Evolutionary conservation across 1,284 basidiomycete genomes (phyloP).

Genomic region (Vanrija pseudolonga): DNA sequence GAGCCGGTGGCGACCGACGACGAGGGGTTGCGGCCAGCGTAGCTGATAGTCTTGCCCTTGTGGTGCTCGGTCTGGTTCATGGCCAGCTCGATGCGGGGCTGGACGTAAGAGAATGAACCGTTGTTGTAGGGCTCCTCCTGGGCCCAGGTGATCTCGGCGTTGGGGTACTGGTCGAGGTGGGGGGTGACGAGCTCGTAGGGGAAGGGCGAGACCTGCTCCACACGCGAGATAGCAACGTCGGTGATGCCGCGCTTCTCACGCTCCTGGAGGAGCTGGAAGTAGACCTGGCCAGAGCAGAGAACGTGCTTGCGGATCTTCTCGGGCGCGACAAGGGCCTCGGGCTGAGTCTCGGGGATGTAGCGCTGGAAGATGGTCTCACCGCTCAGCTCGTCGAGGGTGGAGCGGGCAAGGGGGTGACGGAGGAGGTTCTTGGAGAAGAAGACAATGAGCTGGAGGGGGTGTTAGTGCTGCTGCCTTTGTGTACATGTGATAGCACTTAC

Average conservation of each 20-base stretch:
- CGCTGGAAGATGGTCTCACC: slow-evolving; percentile 88
- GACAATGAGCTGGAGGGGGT: slow-evolving; percentile 59
- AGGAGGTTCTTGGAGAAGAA: slow-evolving; percentile 97
- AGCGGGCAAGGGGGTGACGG: slow-evolving; percentile 88
- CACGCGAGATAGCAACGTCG: slow-evolving; percentile 86
- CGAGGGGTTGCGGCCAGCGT: slow-evolving; percentile 81
- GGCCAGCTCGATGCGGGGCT: slow-evolving; percentile 74
- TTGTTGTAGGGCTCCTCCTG: slow-evolving; percentile 86
- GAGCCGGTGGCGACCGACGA: slow-evolving; percentile 59
- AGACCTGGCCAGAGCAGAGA: slow-evolving; percentile 88
- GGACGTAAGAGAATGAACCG: slow-evolving; percentile 82
- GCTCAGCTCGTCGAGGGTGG: slow-evolving; percentile 79
- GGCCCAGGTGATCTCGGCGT: slow-evolving; percentile 86
- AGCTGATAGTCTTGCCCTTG: slow-evolving; percentile 78
- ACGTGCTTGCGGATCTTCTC: slow-evolving; percentile 90
- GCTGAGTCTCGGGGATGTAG: slow-evolving; percentile 81
- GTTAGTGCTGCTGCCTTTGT: slow-evolving; percentile 23
- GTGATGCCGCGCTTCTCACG: slow-evolving; percentile 84
- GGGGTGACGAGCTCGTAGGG: slow-evolving; percentile 89
- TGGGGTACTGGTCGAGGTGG: slow-evolving; percentile 92
- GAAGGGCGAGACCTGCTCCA: slow-evolving; percentile 94
- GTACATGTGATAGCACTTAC: no score
- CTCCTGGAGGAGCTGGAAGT: slow-evolving; percentile 81
- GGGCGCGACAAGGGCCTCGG: slow-evolving; percentile 66
- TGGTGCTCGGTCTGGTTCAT: slow-evolving; percentile 82